These are phyloP conservation scores for Backusella parvicylindrica DNA, from an alignment of 192 early-diverging fungal species.

Conservation along the genomic window DNA sequence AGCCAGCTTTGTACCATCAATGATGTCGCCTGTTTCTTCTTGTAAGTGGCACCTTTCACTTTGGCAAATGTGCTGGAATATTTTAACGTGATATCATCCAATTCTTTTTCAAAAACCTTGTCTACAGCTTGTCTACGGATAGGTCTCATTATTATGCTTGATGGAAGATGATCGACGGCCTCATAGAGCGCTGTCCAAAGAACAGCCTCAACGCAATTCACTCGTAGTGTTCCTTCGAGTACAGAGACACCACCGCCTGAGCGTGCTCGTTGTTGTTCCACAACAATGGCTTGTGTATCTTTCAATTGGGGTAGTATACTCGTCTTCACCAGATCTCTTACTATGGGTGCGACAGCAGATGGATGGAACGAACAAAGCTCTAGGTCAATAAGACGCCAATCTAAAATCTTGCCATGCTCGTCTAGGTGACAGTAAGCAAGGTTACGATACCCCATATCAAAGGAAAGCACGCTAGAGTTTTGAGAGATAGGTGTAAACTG, in stretches of 20 bases:
- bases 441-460: constrained; percentile 52
- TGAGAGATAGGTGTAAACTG: not conserved
- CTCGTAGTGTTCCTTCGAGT: constrained; percentile 36
- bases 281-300: constrained; percentile 9
- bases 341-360: not conserved
- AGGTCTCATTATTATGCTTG: constrained; percentile 2
- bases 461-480: constrained; percentile 36
- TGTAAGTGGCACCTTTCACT: not conserved
- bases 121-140: constrained; percentile 14
- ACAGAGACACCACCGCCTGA: constrained; percentile 29
- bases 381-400: constrained; percentile 43
- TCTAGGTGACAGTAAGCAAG: constrained; percentile 44
- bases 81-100: not conserved
- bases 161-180: not conserved
- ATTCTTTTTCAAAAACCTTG: not conserved
- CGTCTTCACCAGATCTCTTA: constrained; percentile 9
- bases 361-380: constrained; percentile 16
- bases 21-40: constrained; percentile 30
- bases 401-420: constrained; percentile 26
- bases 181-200: constrained; percentile 31
- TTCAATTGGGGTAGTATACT: constrained; percentile 14
- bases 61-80: not conserved
- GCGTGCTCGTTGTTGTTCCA: constrained; percentile 45
- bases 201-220: constrained; percentile 43
- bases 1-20: constrained; percentile 29